Percentiles rank a stretch among this genome's conserved stretches.
Conservation (phyloP, 179 eudicot species). For the Sideroxylon spinosum region DNA sequence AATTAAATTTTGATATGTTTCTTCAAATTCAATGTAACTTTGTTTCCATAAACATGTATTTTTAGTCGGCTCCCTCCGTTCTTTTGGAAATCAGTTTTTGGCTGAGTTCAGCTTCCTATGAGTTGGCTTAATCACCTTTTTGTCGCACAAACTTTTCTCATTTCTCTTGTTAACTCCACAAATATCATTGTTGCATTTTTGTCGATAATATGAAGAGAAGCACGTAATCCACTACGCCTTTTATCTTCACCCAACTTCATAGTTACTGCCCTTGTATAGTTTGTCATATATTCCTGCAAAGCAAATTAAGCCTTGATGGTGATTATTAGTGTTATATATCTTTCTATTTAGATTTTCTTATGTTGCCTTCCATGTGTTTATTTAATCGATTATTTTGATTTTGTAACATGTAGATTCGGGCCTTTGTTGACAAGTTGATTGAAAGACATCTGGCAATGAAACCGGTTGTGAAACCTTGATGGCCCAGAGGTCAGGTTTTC, state of each 20-base stretch:
- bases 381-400: background rate
- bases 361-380: background rate
- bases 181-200: background rate
- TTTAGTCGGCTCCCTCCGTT: background rate
- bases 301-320: background rate
- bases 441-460: slow-evolving; percentile 74
- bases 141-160: background rate
- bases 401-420: slow-evolving; percentile 66
- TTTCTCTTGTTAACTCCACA: background rate
- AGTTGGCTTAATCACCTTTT: background rate
- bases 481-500: background rate
- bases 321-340: background rate
- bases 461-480: slow-evolving; percentile 51
- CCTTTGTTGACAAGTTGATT: slow-evolving; percentile 86
- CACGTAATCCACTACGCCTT: background rate
- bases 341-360: background rate
- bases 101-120: background rate
- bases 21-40: background rate
- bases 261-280: no score
- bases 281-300: background rate
- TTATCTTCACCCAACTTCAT: background rate
- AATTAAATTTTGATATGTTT: slow-evolving; percentile 5
- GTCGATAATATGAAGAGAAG: background rate
- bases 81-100: background rate
- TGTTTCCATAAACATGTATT: background rate